Base-by-base conservation (phyloP, 2,329 filamentous ascomycete species). In the Emmonsia crescens region DNA sequence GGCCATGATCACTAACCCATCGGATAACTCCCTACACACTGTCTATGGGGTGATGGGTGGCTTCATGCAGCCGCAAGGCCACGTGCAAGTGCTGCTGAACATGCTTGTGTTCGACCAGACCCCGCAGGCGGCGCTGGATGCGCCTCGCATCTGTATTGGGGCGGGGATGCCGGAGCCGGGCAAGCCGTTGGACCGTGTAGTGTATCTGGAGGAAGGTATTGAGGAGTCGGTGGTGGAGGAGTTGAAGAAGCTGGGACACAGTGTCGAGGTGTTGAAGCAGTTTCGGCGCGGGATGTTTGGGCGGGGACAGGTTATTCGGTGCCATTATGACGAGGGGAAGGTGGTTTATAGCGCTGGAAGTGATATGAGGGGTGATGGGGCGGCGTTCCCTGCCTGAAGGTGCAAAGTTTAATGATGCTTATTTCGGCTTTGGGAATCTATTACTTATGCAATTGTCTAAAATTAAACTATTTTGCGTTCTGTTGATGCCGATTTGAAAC, bases 21-120 rank as follows among this genome's bases (percentile, higher is more conserved):
- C 78, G 4, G 91, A 95, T 68, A 84, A 84, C 31, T 86, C 83
- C 57, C 77, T 97, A 61, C 89, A 96, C 73, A 88, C 85, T 3
- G 89, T 96, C 0, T 96, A 93, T 69, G 94, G 94, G 60, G 93
- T 97, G 63, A 97, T 97, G 94, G 94, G 94, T 59, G 93, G 91
- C 2, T 97, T 95, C 76, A 97, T 97, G 89, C 94, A 99, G 77
- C 94, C 94, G 0, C 94, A 97, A 75, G 94, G 93, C 27, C 94
- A 97, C 64, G 87, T 97, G 0, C 94, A 97, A 75, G 91, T 96
- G 0, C 77, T 99, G 10, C 80, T 97, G 1, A 96, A 95, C 66
- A 92, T 96, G 83, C 76, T 96, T 0, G 84, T 91, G 0, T 96
- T 92, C 68, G 85, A 86, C 1, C 80, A 91, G 60, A 88, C 87